Evolutionary conservation across 768 basidiomycete genomes (phyloP).

Genomic region (Gautieria morchelliformis): DNA sequence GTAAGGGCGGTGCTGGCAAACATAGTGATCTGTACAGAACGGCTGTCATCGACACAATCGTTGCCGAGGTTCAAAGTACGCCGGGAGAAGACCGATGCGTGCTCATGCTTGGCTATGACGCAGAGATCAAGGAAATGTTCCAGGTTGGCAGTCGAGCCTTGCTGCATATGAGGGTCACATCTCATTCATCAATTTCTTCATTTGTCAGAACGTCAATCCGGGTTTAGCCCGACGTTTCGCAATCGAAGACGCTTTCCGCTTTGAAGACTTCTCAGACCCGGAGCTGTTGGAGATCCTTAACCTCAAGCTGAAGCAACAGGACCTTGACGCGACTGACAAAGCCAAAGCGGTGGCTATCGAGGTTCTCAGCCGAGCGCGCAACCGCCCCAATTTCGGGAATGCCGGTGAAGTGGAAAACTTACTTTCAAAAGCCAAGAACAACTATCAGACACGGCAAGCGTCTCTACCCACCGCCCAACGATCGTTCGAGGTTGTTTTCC

Average conservation of each 20-base stretch:
- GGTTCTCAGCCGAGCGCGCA: conserved; percentile 19
- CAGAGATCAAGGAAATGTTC: conserved; percentile 67
- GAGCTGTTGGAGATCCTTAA: conserved; percentile 46
- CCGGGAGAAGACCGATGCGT: conserved; percentile 66
- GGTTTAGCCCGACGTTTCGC: conserved; percentile 57
- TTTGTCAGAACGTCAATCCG: conserved; percentile 67
- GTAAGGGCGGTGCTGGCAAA: conserved; percentile 28
- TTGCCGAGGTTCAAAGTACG: conserved; percentile 61
- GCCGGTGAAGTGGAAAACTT: conserved; percentile 57
- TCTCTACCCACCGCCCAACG: conserved; percentile 16
- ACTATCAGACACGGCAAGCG: conserved; percentile 32
- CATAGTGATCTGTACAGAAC: conserved; percentile 35
- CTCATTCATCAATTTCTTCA: too few relatives aligned
- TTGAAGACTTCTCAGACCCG: conserved; percentile 50
- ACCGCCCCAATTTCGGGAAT: conserved; percentile 56
- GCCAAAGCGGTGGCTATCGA: conserved; percentile 52
- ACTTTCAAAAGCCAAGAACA: conserved; percentile 38
- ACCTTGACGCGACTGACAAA: conserved; percentile 43
- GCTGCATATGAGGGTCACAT: too few relatives aligned
- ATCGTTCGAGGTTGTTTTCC: conserved; percentile 24
- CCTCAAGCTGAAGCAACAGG: conserved; percentile 45
- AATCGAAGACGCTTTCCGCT: conserved; percentile 60
- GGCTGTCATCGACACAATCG: conserved; percentile 64
- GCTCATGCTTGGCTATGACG: conserved; percentile 53
- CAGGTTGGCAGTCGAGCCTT: too few relatives aligned